Conservation (phyloP, 208 protist genomes). For the Borovskyia barvae region DNA sequence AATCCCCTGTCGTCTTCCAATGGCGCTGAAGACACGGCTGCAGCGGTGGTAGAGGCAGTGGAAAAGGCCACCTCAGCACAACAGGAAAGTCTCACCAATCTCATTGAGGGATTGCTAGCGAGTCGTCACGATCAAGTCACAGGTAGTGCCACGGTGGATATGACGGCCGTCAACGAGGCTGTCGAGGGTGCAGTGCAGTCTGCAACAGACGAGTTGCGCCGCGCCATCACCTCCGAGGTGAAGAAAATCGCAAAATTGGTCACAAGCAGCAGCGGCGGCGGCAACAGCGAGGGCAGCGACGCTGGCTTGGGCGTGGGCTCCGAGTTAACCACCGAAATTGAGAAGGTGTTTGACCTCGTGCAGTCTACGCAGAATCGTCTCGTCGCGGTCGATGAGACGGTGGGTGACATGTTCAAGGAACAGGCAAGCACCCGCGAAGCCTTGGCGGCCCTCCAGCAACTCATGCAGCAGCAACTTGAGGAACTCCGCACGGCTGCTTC, state of each 20-base stretch:
- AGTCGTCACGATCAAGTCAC: slow-evolving; percentile 6
- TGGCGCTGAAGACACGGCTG: too few species aligned
- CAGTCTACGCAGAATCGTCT: slow-evolving; percentile 33
- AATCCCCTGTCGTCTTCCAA: too few species aligned
- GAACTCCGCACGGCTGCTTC: slow-evolving; percentile 1
- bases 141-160: slow-evolving; percentile 9
- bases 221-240: slow-evolving; percentile 36
- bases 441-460: slow-evolving; percentile 27
- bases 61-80: slow-evolving; percentile 45
- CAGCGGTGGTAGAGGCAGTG: slow-evolving; percentile 44
- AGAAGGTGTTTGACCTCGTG: slow-evolving; percentile 18
- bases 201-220: slow-evolving; percentile 55
- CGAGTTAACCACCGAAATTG: slow-evolving; percentile 15
- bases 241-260: slow-evolving; percentile 41
- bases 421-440: slow-evolving; percentile 30
- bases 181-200: slow-evolving; percentile 53
- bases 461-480: slow-evolving; percentile 22
- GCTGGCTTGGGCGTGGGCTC: slow-evolving; percentile 7
- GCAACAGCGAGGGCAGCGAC: not conserved
- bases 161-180: slow-evolving; percentile 30
- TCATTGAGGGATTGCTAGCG: slow-evolving; percentile 35
- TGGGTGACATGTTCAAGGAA: slow-evolving; percentile 35
- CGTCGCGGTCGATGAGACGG: slow-evolving; percentile 36
- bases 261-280: not conserved
- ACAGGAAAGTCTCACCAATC: slow-evolving; percentile 40